phyloP scores from a whole-genome alignment of 148 eudicot species.

The Camellia japonica region DNA sequence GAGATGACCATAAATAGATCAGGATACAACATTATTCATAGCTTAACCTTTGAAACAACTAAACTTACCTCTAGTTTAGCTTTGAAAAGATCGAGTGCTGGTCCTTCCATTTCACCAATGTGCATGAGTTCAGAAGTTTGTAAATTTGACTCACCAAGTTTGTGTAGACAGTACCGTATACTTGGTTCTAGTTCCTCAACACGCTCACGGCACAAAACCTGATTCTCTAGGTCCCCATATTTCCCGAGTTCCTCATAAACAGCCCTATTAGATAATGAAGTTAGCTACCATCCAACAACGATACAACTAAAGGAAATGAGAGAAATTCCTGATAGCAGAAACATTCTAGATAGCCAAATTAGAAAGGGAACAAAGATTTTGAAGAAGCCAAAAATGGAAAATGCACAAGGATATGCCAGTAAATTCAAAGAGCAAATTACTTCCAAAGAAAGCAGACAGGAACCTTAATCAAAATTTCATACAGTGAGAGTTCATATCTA shows the following conservation, averaged over 20 bases:
- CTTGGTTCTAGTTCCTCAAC: slow-evolving; percentile 97
- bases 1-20: no score
- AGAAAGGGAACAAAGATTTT: neutral
- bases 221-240: slow-evolving; percentile 94
- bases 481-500: no score
- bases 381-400: neutral
- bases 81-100: no score
- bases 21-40: neutral
- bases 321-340: neutral
- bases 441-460: no score
- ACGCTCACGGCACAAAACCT: slow-evolving; percentile 81
- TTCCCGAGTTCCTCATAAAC: slow-evolving; percentile 98
- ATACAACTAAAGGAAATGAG: neutral
- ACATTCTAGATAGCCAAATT: neutral
- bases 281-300: slow-evolving; percentile 1
- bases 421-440: slow-evolving; percentile 1
- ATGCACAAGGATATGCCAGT: slow-evolving; percentile 11
- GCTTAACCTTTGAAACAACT: no score
- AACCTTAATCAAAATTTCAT: no score
- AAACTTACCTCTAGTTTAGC: no score
- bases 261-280: slow-evolving; percentile 41
- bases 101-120: no score
- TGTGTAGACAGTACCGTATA: slow-evolving; percentile 85
- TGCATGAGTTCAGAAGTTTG: no score
- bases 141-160: slow-evolving; percentile 41